These are phyloP conservation scores for Termitomyces sp. DNA, from an alignment of 768 basidiomycete genomes.

Conservation along the genomic window DNA sequence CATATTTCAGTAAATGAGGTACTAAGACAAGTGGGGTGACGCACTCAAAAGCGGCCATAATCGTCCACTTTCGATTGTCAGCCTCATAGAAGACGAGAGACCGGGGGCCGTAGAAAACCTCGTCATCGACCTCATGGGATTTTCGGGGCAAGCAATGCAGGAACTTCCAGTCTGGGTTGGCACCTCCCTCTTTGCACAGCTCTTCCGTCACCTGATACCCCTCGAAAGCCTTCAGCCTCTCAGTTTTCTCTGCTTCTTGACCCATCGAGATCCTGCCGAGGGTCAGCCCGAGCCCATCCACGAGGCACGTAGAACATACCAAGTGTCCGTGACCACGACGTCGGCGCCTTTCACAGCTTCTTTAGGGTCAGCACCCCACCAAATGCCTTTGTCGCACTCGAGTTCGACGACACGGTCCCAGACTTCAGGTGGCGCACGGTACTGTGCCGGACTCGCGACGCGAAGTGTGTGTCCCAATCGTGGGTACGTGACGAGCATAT, in stretches of 20 bases:
- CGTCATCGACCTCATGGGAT: conserved; percentile 90
- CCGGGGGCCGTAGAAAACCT: conserved; percentile 92
- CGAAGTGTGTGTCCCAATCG: conserved; percentile 85
- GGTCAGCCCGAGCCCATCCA: background rate
- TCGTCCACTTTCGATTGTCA: conserved; percentile 97
- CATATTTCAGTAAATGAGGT: background rate
- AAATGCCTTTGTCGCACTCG: conserved; percentile 67
- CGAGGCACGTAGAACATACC: conserved; percentile 43
- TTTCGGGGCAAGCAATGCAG: conserved; percentile 96
- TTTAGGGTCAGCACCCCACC: conserved; percentile 73
- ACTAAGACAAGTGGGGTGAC: conserved; percentile 22
- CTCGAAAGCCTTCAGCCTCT: conserved; percentile 79
- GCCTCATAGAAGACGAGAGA: conserved; percentile 92
- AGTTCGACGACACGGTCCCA: conserved; percentile 80
- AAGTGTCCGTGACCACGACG: conserved; percentile 97
- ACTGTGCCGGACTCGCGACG: conserved; percentile 76
- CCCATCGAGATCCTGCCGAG: conserved; percentile 93
- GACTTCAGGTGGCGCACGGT: conserved; percentile 68
- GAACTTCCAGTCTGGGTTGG: conserved; percentile 89
- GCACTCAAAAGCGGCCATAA: conserved; percentile 88
- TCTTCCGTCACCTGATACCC: conserved; percentile 95
- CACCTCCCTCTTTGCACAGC: conserved; percentile 76
- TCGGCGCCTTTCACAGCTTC: conserved; percentile 90
- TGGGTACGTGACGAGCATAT: conserved; percentile 95
- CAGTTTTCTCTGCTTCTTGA: conserved; percentile 89